Percentiles rank a stretch among this genome's conserved stretches.
These are phyloP conservation scores for Neofusicoccum parvum DNA, from an alignment of 2,329 filamentous ascomycete species.

Conservation along the genomic window DNA sequence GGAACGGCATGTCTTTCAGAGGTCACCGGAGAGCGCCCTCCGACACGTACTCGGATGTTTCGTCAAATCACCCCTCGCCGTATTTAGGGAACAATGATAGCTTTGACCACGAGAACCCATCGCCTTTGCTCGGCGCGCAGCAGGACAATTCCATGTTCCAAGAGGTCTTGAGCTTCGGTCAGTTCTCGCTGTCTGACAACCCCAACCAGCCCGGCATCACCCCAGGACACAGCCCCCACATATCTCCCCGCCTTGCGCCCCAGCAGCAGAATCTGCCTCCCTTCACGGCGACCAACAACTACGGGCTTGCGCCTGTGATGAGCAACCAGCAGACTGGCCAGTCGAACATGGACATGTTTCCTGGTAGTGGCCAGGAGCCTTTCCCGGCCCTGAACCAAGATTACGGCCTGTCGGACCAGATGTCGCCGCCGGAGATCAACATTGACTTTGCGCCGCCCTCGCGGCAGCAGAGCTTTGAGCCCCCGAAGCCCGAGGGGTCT, in stretches of 20 bases:
- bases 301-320: constrained; percentile 49
- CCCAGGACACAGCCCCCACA: constrained; percentile 72
- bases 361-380: constrained; percentile 49
- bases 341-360: constrained; percentile 55
- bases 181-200: constrained; percentile 77
- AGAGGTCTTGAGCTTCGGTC: constrained; percentile 74
- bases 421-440: constrained; percentile 92
- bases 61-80: constrained; percentile 76
- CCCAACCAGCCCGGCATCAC: constrained; percentile 50
- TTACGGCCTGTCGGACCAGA: constrained; percentile 69
- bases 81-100: constrained; percentile 75
- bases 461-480: constrained; percentile 66
- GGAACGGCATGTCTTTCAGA: constrained; percentile 68
- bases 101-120: constrained; percentile 77
- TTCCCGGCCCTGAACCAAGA: constrained; percentile 53
- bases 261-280: constrained; percentile 64
- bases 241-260: constrained; percentile 65
- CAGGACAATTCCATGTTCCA: constrained; percentile 74
- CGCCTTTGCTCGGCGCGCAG: constrained; percentile 74
- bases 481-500: constrained; percentile 59
- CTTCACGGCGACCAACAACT: constrained; percentile 49
- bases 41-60: constrained; percentile 86
- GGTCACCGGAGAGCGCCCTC: constrained; percentile 83
- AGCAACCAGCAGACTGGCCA: constrained; percentile 52
- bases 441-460: constrained; percentile 86